Base-by-base conservation (phyloP, 371 early-diverging fungal genomes). In the Caulochytrium protostelioides region DNA sequence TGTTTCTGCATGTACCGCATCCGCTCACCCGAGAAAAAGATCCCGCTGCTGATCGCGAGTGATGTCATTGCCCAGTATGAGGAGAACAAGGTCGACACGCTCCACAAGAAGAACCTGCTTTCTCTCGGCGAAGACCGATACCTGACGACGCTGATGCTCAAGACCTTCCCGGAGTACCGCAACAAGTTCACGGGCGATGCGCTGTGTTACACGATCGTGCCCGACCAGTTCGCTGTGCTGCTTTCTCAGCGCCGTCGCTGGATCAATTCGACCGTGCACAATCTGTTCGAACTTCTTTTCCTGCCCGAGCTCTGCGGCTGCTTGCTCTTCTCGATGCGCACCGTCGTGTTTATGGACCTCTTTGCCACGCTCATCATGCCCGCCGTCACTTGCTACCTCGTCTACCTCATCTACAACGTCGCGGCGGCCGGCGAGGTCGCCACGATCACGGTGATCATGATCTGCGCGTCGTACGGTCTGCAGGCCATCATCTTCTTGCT, bases 181-280 rank as follows among this genome's bases (percentile, higher is more conserved):
- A 76, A 80, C 65, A 81, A 83, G 38, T 95, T 95, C 53, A 76
- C 83, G 3, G 72, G 86, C 0, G 70, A 78, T 33, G 97, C 97
- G 3, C 66, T 71, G 41, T 90, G 92, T 50, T 67, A 68, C 49
- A 92, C 97, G 5, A 73, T 72, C 23, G 97, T 85, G 17, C 97
- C 97, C 6, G 87, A 85, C 40, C 62, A 70, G 37, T 90, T 86
- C 70, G 52, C 61, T 20, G 63, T 90, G 25, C 52, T 94, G 38
- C 58, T 90, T 21, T 87, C 84, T 35, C 86, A 85, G 50, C 55
- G 86, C 25, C 70, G 83, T 45, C 71, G 98, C 22, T 94, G 98
- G 98, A 97, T 97, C 51, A 97, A 97, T 58, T 91, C 92, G 2
- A 97, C 98, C 0, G 79, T 97, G 26, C 89, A 87, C 46, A 61